Evolutionary conservation across 768 basidiomycete genomes (phyloP).

Genomic region (Boletus coccyginus): DNA sequence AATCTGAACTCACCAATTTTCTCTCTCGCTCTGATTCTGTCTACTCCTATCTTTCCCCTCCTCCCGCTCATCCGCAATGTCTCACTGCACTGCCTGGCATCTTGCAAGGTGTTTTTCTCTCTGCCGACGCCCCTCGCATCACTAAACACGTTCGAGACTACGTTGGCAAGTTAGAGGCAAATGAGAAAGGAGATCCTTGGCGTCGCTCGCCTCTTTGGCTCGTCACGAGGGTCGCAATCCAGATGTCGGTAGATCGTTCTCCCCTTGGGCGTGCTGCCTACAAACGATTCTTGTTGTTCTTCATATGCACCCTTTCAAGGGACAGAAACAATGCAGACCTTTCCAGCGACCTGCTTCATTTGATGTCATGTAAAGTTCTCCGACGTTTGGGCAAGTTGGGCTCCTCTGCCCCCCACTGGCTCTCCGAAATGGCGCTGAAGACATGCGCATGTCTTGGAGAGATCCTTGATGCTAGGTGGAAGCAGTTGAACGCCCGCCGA

Average conservation of each 20-base stretch:
- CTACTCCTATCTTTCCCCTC: too few species aligned
- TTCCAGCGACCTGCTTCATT: conserved; percentile 23
- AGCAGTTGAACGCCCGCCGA: background rate
- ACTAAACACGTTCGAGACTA: conserved; percentile 27
- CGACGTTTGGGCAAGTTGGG: conserved; percentile 18
- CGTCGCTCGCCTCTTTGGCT: conserved; percentile 34
- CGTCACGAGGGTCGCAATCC: conserved; percentile 29
- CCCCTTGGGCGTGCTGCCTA: conserved; percentile 28
- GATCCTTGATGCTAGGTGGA: background rate
- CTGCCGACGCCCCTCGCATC: conserved; percentile 14
- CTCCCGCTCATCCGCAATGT: too few species aligned
- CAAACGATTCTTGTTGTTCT: conserved; percentile 46
- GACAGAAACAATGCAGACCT: conserved; percentile 9
- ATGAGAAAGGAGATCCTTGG: conserved; percentile 2
- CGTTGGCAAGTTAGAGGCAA: background rate
- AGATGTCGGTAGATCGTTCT: conserved; percentile 18
- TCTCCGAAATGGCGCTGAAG: background rate
- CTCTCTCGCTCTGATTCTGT: too few species aligned
- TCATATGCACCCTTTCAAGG: conserved; percentile 29
- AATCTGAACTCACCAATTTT: background rate
- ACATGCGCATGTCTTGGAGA: background rate
- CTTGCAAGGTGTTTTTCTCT: background rate
- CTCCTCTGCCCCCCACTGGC: background rate
- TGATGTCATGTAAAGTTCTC: conserved; percentile 20
- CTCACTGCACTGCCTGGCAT: too few species aligned